phyloP scores from a whole-genome alignment of 2,329 filamentous ascomycete genomes.

The Colletotrichum phormii region DNA sequence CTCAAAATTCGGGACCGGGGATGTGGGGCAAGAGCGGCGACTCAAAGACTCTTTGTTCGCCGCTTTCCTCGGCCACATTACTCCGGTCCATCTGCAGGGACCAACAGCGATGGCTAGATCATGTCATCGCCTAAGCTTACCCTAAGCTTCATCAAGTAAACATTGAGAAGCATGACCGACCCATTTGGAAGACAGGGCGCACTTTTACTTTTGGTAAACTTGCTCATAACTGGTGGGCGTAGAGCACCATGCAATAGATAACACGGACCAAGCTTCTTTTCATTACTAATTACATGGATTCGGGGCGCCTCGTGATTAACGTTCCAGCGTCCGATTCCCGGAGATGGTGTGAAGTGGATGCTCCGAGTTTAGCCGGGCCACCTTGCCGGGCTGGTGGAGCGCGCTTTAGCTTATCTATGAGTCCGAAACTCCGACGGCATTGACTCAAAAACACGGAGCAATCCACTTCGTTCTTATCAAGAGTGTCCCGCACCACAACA shows the following conservation, averaged over 20 bases:
- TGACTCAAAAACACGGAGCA: not conserved
- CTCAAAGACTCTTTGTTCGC: not conserved
- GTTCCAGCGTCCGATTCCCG: conserved; percentile 26
- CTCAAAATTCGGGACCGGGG: not conserved
- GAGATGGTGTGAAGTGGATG: conserved; percentile 12
- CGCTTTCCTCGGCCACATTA: not conserved
- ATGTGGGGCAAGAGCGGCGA: not conserved
- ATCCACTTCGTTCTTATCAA: not conserved
- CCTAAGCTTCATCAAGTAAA: not conserved
- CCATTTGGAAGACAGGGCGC: not conserved
- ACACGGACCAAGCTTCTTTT: not conserved
- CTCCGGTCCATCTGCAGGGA: not conserved
- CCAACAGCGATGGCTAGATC: not conserved
- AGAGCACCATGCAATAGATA: not conserved
- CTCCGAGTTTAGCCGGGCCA: conserved; percentile 27
- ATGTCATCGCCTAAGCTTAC: not conserved
- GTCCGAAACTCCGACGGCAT: not conserved
- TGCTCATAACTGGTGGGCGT: not conserved
- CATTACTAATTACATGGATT: conserved; percentile 19
- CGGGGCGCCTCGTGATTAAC: not conserved
- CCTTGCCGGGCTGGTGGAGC: conserved; percentile 10
- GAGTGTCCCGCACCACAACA: not conserved
- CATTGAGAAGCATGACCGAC: not conserved
- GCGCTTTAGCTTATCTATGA: conserved; percentile 14
- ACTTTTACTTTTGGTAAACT: no score